Evolutionary conservation across 2,329 filamentous ascomycete species (phyloP).

Genomic region (Fusarium sublunatum): DNA sequence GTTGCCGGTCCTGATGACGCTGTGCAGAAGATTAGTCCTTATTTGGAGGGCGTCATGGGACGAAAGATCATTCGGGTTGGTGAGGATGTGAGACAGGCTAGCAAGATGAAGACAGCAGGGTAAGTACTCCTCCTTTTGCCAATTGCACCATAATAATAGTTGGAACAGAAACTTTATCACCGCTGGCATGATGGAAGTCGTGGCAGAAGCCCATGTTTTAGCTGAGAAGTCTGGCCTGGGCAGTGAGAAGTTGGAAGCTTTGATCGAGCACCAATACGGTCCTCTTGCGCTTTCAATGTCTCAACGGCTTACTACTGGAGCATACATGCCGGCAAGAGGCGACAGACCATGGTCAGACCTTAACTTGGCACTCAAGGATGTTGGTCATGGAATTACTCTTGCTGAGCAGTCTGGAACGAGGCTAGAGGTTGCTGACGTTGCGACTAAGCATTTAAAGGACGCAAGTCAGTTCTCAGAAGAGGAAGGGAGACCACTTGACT

Average conservation of each 20-base stretch:
- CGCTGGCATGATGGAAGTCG: conserved; percentile 60
- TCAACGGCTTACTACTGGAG: conserved; percentile 52
- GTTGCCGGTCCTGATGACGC: conserved; percentile 55
- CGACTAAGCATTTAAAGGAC: conserved; percentile 56
- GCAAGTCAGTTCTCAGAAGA: conserved; percentile 54
- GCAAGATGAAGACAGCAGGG: conserved; percentile 61
- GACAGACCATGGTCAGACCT: conserved; percentile 60
- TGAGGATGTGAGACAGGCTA: conserved; percentile 56
- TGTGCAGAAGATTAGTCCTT: conserved; percentile 52
- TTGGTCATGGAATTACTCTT: conserved; percentile 59
- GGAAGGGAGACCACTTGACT: conserved; percentile 56
- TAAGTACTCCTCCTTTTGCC: conserved; percentile 23
- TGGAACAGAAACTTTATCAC: conserved; percentile 59
- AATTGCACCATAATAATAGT: background rate
- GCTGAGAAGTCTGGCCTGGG: conserved; percentile 59
- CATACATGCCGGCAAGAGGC: conserved; percentile 51
- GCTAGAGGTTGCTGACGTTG: conserved; percentile 57
- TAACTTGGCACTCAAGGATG: conserved; percentile 63
- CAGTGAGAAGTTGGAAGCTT: conserved; percentile 53
- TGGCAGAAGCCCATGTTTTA: conserved; percentile 62
- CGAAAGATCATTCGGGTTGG: conserved; percentile 57
- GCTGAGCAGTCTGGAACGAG: conserved; percentile 54
- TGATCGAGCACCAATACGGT: conserved; percentile 57
- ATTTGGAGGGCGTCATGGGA: conserved; percentile 56
- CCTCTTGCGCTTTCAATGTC: conserved; percentile 53